phyloP scores from a whole-genome alignment of 23 red algal species.

The Chondrus crispus region DNA sequence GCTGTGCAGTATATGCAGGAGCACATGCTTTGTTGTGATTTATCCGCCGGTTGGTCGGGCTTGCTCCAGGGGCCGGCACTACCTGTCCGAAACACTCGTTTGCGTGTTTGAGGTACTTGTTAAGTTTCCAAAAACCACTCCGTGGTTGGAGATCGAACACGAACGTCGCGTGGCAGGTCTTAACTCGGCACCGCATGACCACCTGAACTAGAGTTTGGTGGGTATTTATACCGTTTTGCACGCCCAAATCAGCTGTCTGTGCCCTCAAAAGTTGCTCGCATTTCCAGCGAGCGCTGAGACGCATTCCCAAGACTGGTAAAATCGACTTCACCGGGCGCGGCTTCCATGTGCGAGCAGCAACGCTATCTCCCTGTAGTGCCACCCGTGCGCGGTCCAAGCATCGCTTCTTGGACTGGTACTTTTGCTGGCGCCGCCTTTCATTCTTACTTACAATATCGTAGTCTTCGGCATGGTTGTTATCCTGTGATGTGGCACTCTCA shows the following conservation, averaged over 20 bases:
- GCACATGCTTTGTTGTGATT: background rate
- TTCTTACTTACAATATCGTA: too few species aligned
- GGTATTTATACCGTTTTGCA: background rate
- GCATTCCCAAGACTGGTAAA: background rate
- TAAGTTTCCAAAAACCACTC: conserved; percentile 16
- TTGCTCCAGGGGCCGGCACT: background rate
- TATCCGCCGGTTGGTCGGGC: background rate
- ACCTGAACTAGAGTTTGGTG: background rate
- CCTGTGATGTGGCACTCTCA: too few species aligned
- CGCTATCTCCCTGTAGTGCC: too few species aligned
- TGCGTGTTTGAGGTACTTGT: background rate
- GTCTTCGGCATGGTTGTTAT: too few species aligned
- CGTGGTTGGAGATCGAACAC: conserved; percentile 9
- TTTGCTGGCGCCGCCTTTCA: too few species aligned
- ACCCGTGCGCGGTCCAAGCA: too few species aligned
- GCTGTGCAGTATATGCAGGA: conserved; percentile 6
- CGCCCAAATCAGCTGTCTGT: background rate
- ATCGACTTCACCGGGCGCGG: background rate
- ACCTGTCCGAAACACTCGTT: background rate
- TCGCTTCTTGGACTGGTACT: too few species aligned
- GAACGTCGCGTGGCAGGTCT: background rate
- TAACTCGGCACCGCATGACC: background rate
- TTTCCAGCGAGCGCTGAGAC: background rate
- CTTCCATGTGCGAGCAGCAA: too few species aligned
- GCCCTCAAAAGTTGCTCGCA: conserved; percentile 8